Evolutionary conservation across 2,329 filamentous ascomycete species (phyloP), one percentile per base, ranked within the genome.

Genomic region (Exutisphaerella laricina): DNA sequence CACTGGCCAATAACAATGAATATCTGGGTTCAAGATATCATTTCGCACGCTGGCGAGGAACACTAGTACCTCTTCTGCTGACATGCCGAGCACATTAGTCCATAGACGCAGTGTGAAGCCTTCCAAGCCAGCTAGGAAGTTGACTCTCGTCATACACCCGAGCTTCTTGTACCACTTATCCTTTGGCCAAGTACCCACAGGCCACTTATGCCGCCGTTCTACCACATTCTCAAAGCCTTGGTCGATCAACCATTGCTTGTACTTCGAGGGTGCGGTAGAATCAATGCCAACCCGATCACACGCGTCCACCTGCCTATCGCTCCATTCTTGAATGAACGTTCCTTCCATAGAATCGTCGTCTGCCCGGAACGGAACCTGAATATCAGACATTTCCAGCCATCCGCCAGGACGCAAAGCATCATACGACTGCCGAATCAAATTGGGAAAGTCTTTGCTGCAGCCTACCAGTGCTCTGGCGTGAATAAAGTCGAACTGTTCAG

Each of bases 111-210:
- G 10, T 9, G 43, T 41, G 14, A 46, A 70, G 2, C 61, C 69
- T 46, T 70, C 66, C n/a, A 71, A 51, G 7, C 69, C 69, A 8
- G 65, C 58, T 18, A 57, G 51, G 14, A 53, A 48, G 28, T 51
- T 56, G 18, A 39, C 32, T 33, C 36, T 45, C 8, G 6, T 26
- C 23, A 26, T 56, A 20, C 43, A 26, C 9, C 67, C 66, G 28
- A 65, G 55, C 39, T 66, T 59, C 53, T 68, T 68, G 42, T 62
- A 43, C 35, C 53, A 58, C 28, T 52, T 46, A 36, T 66, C 64
- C 5, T 49, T 56, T 13, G 57, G 54, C 68, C 68, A 71, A 9
- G 61, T 57, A 3, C 66, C 65, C 5, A 70, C 48, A 0, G 69
- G 67, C 58, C 64, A 62, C 39, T 66, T 65, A 51, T 58, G 67